A percentile compares a stretch with the other conserved stretches of the same genome.
Evolutionary conservation across 2,329 filamentous ascomycete genomes (phyloP).

Genomic region (Myriosclerotinia duriaeana): DNA sequence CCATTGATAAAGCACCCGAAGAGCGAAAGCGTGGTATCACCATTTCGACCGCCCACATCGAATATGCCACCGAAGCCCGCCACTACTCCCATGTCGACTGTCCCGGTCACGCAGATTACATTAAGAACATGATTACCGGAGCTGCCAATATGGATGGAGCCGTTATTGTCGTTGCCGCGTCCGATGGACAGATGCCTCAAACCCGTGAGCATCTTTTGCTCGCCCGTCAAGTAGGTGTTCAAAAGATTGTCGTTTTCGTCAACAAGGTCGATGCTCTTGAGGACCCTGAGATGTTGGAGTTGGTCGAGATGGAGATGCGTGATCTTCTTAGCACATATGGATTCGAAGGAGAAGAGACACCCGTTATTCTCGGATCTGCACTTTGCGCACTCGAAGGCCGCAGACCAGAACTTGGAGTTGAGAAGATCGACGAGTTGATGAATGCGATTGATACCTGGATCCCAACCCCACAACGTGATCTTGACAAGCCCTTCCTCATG

Average conservation of each 20-base stretch:
- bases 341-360: slow-evolving; percentile 97
- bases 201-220: slow-evolving; percentile 97
- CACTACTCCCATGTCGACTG: slow-evolving; percentile 99
- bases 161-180: slow-evolving; percentile 97
- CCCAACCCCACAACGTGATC: slow-evolving; percentile 87
- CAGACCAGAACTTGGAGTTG: slow-evolving; percentile 78
- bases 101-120: slow-evolving; percentile 99
- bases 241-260: slow-evolving; percentile 98
- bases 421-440: slow-evolving; percentile 91
- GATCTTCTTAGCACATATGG: slow-evolving; percentile 90
- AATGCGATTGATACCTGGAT: slow-evolving; percentile 93
- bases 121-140: slow-evolving; percentile 99
- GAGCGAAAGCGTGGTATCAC: slow-evolving; percentile 99
- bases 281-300: slow-evolving; percentile 98
- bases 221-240: slow-evolving; percentile 95
- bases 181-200: slow-evolving; percentile 99
- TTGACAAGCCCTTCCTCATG: slow-evolving; percentile 99
- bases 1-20: slow-evolving; percentile 98
- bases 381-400: slow-evolving; percentile 89
- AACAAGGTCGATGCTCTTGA: slow-evolving; percentile 99
- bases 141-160: slow-evolving; percentile 99
- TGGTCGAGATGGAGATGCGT: slow-evolving; percentile 99
- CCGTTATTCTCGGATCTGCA: slow-evolving; percentile 94
- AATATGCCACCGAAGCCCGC: slow-evolving; percentile 89
- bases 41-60: slow-evolving; percentile 97